Base-by-base conservation (phyloP, 441 rosid genomes). In the Pelargonium citronellum region DNA sequence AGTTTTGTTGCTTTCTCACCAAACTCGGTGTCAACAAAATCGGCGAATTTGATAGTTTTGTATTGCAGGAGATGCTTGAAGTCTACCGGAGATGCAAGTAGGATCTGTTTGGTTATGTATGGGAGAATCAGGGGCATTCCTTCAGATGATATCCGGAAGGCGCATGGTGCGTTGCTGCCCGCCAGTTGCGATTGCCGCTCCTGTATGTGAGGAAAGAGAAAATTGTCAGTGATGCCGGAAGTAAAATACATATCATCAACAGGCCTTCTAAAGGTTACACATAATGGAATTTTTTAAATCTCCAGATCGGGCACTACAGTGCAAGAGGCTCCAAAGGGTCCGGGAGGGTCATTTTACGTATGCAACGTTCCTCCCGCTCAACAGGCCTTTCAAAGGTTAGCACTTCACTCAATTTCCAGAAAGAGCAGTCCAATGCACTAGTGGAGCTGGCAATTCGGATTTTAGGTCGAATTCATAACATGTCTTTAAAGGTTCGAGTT, bases 61-160 rank as follows among this genome's bases (percentile, higher is more conserved):
- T 87, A 73, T 69, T 82, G 89, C 90, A 92, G 73, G 71, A 92
- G 91, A 77, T 87, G 88, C 83, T 85, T 89, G 86, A 95, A 89
- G 79, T 95, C 98, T 12, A 65, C 81, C 10, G 69, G 78, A 61
- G 97, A 82, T 41, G 95, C 85, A 43, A 74, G 69, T 10, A 95
- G 84, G 79, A 95, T 83, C 79, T 95, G 99, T 74, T 87, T 90
- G 58, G 91, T 92, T 57, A 95, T 74, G 79, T 84, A 86, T 6
- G 97, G 97, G 72, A 95, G 98, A 81, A 92, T 85, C 75, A 89
- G 85, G 0, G 92, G 95, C 76, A 95, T 80, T 46, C 99, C 96
- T 72, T 95, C 99, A 16, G 98, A 95, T 5, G 98, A 88, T 86
- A 92, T 90, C 60, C 98, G 87, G 77, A 92, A 95, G 67, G 83